Base-by-base conservation (phyloP, 495 filamentous ascomycete species). In the Penicillium ochrochloron region DNA sequence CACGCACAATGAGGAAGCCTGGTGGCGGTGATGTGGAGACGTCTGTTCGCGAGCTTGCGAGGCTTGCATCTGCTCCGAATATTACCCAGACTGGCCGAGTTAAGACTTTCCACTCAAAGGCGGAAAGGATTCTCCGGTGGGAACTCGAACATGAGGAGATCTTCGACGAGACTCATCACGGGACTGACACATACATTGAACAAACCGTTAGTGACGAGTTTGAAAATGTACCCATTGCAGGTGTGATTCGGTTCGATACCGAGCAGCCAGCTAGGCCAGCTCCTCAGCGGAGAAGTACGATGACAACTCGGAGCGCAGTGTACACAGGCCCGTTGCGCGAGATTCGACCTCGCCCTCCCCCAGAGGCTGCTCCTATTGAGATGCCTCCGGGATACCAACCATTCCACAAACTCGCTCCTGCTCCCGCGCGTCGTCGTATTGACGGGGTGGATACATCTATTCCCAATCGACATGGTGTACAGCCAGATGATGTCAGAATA, bases 131-230 rank as follows among this genome's bases (percentile, higher is more conserved):
- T 61, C 54, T 75, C 31, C 57, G 68, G 48, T 81, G 76, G 77
- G 79, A 81, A 56, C 68, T 79, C 27, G 53, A 71, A 17, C 71
- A 80, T 29, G 68, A 76, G 57, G 71, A 73, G 4, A 31, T 79
- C 8, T 68, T 79, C 34, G 61, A 73, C 33, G 51, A 54, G 5
- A 66, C 61, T 19, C 64, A 67, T 48, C 52, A 65, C 7, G 67
- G 66, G 2, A 37, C 1, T 21, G 53, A 71, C 11, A 62, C 46
- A 9, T 80, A 74, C 39, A 77, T 82, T 56, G 73, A 77, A 27
- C 80, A 78, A 41, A 75, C 74, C 1, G 65, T 80, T 21, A 56
- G 64, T 23, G 65, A 72, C 37, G 48, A 62, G 6, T 78, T 80
- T 54, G 65, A 77, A n/a, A 61, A 63, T 35, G 68, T 64, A 1